Conservation (phyloP, 768 basidiomycete genomes). For the Lanmaoa pseudosensibilis region DNA sequence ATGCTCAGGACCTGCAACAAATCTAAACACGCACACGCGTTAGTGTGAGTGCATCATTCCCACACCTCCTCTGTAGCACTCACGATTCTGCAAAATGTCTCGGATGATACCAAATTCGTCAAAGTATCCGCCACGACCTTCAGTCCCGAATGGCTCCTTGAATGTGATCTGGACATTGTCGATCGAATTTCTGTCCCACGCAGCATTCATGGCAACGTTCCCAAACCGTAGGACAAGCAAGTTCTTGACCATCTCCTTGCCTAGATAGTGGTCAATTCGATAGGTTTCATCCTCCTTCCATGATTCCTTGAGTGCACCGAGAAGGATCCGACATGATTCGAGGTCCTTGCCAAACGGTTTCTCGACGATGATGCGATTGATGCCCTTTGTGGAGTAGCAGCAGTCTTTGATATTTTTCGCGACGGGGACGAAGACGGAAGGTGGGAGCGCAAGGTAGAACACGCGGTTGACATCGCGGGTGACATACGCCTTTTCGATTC, state of each 20-base stretch:
- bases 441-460: slow-evolving; percentile 97
- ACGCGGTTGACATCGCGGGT: slow-evolving; percentile 72
- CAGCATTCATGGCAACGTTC: slow-evolving; percentile 83
- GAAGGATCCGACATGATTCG: slow-evolving; percentile 76
- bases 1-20: slow-evolving; percentile 92
- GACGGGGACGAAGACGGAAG: slow-evolving; percentile 93
- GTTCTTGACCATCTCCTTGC: slow-evolving; percentile 99
- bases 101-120: slow-evolving; percentile 99
- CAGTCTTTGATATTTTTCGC: slow-evolving; percentile 78
- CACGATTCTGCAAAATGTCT: slow-evolving; percentile 97
- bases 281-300: slow-evolving; percentile 98
- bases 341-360: slow-evolving; percentile 98
- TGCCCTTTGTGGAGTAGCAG: slow-evolving; percentile 70
- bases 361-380: slow-evolving; percentile 94
- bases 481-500: slow-evolving; percentile 71
- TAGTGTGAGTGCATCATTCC: slow-evolving; percentile 9
- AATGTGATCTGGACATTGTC: slow-evolving; percentile 98
- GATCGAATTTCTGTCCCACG: slow-evolving; percentile 96
- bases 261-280: slow-evolving; percentile 99
- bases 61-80: slow-evolving; percentile 37
- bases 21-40: slow-evolving; percentile 51
- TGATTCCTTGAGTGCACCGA: slow-evolving; percentile 74
- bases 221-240: slow-evolving; percentile 93
- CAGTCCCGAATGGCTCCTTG: slow-evolving; percentile 99
- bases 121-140: slow-evolving; percentile 99